Conservation (phyloP, 2,329 filamentous ascomycete species). For the Calonectria ilicicola region DNA sequence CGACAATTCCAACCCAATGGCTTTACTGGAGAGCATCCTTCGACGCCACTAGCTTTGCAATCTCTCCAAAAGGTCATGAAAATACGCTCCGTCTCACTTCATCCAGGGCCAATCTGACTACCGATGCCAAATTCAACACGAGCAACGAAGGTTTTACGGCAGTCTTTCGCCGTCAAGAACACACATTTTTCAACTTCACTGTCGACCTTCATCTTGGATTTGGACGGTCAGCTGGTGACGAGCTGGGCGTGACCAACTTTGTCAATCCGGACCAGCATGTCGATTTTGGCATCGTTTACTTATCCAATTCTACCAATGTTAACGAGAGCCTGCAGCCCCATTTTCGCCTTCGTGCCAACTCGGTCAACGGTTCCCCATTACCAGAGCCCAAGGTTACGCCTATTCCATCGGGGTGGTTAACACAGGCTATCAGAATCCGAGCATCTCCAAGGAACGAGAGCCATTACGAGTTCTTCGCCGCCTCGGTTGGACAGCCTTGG, state of each 20-base stretch:
- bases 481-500: background rate
- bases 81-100: background rate
- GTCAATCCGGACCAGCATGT: background rate
- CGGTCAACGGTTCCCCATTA: background rate
- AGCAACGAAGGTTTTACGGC: background rate
- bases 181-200: background rate
- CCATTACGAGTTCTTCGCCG: background rate
- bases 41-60: background rate
- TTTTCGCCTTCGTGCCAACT: background rate
- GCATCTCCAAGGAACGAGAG: background rate
- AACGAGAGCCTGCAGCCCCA: background rate
- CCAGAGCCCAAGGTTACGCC: background rate
- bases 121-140: background rate
- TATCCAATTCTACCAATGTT: background rate
- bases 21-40: background rate
- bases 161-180: background rate
- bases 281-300: background rate
- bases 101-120: background rate
- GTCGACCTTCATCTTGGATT: background rate
- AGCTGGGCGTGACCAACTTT: background rate
- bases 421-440: background rate
- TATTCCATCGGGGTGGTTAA: background rate
- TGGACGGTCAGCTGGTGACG: background rate
- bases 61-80: background rate
- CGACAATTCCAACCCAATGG: background rate